A percentile compares a stretch with the other conserved stretches of the same genome.
These are phyloP conservation scores for Lichina pygmaea DNA, from an alignment of 495 filamentous ascomycete species.

Conservation along the genomic window DNA sequence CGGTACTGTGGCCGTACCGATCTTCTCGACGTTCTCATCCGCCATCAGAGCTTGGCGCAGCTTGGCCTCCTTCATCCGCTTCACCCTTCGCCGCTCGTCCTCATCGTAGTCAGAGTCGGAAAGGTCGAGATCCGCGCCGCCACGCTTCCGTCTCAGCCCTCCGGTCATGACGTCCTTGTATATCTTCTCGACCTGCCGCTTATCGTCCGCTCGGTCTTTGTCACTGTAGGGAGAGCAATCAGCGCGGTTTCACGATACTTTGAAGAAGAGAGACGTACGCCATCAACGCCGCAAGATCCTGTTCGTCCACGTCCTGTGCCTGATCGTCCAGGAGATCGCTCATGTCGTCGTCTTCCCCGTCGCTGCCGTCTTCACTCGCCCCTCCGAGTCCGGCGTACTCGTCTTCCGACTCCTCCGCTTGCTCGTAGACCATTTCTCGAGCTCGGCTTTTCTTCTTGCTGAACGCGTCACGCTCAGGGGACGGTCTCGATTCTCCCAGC, in stretches of 20 bases:
- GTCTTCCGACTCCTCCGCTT: conserved; percentile 92
- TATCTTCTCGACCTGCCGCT: conserved; percentile 68
- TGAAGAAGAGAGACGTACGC: conserved; percentile 32
- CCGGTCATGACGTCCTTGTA: conserved; percentile 82
- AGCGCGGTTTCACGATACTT: conserved; percentile 4
- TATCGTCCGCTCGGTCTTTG: conserved; percentile 38
- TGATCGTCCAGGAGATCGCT: conserved; percentile 78
- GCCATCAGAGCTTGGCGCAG: conserved; percentile 73
- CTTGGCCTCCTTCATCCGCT: conserved; percentile 66
- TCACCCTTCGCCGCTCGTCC: conserved; percentile 47
- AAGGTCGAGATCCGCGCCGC: conserved; percentile 46
- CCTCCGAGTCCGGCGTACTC: conserved; percentile 92
- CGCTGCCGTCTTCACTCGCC: conserved; percentile 64
- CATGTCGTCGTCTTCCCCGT: conserved; percentile 35
- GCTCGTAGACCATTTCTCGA: conserved; percentile 67
- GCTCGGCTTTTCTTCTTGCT: conserved; percentile 76
- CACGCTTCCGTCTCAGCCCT: conserved; percentile 50
- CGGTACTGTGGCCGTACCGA: conserved; percentile 16
- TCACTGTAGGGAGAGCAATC: conserved; percentile 16
- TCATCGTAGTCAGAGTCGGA: conserved; percentile 72
- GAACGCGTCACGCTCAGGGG: conserved; percentile 23
- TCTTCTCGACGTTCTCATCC: conserved; percentile 75
- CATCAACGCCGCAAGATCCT: conserved; percentile 58
- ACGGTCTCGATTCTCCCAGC: conserved; percentile 35
- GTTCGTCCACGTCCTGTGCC: conserved; percentile 45